Base-by-base conservation (phyloP, 805 yeast species). In the Hanseniaspora vineae region DNA sequence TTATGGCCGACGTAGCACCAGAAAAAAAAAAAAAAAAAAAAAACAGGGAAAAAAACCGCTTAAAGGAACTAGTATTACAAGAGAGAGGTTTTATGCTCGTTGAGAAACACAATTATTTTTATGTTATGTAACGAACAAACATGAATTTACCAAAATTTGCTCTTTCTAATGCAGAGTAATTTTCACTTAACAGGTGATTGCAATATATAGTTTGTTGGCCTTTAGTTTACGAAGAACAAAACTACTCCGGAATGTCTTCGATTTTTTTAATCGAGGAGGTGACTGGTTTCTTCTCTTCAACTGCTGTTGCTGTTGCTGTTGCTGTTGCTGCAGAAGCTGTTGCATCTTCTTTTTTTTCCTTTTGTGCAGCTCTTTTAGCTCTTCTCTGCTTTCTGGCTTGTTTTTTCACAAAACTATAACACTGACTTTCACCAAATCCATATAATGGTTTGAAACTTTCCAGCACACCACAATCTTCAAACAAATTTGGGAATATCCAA, bases 401-500 rank as follows among this genome's bases (percentile, higher is more conserved):
- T 49, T 63, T 62, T 51, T 64, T 62, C 32, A 60, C 50, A 48
- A 57, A 55, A 44, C 61, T 53, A 47, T 64, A 64, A 42, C 61
- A 58, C 14, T 62, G 62, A 23, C 53, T 55, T 35, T 73, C 82
- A 54, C 81, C 86, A 84, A 88, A 88, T 2, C 80, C 92, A 60
- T 84, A 92, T n/a, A 81, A 55, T 3, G 98, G 98, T 54, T 73
- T 73, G 70, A 92, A 92, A 70, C 95, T 84, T 50, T 90, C 97
- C 51, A 90, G 60, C 53, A 92, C 83, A 20, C 97, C 96, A 57
- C 94, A 89, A 60, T 92, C 98, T 52, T 81, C 98, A 66, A 89
- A 92, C 60, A 92, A 71, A 61, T 90, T 90, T 49, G 98, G 98
- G 73, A 87, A 90, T 44, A 92, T 62, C 98, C 98, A 92, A 61